Evolutionary conservation across 2,329 filamentous ascomycete genomes (phyloP).

Genomic region (Apiospora pterosperma): DNA sequence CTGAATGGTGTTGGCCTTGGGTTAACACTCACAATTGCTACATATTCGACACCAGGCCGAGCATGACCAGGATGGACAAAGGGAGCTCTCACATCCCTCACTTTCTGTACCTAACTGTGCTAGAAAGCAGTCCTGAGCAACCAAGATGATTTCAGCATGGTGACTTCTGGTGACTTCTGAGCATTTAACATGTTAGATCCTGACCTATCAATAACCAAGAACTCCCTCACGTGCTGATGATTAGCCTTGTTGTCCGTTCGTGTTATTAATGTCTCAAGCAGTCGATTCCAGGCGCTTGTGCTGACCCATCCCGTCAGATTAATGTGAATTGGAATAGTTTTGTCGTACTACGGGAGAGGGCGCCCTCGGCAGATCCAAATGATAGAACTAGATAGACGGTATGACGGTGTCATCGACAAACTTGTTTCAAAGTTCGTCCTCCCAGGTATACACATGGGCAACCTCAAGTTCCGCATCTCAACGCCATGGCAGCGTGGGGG

Average conservation of each 20-base stretch:
- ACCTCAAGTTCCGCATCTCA: neutral
- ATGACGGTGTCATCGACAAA: no score
- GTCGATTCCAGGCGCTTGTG: neutral
- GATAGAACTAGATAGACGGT: neutral
- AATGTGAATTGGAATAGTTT: neutral
- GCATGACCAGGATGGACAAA: neutral
- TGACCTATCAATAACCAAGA: neutral
- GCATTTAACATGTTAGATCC: neutral
- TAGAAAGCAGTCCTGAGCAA: neutral
- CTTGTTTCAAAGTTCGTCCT: no score
- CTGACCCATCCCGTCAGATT: neutral
- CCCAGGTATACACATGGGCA: no score
- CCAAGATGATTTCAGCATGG: neutral
- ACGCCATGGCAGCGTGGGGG: neutral
- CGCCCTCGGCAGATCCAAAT: neutral
- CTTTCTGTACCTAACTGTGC: slow-evolving; percentile 2
- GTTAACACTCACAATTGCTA: neutral
- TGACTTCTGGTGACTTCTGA: neutral
- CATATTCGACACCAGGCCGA: neutral
- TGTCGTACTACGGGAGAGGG: no score
- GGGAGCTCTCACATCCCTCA: neutral
- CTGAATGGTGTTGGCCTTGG: neutral
- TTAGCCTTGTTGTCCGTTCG: neutral
- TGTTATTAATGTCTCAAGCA: neutral
- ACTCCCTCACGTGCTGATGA: neutral